Evolutionary conservation across 805 yeast genomes (phyloP), one percentile per base, ranked within the genome.

Genomic region (Zygosaccharomyces bisporus): DNA sequence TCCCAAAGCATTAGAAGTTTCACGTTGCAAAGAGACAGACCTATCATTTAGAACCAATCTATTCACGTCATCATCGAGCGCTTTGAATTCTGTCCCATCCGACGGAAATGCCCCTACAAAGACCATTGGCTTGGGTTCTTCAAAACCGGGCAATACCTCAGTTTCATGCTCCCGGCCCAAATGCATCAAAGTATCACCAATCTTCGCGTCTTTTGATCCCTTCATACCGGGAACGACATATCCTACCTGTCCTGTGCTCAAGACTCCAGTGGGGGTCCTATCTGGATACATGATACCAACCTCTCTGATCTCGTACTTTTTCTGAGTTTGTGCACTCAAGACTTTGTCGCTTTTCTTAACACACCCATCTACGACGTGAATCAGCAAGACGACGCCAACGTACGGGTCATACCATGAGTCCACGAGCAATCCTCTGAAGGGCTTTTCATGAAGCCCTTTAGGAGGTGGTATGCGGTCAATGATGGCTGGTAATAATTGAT

Each of bases 51-150:
- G 70, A 4, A 91, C 95, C 51, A 91, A 71, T 57, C 88, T 89
- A 55, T 83, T 86, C 65, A 91, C 80, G 61, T 89, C 83, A 56
- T 93, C 98, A 58, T 93, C 95, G 71, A 91, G 74, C 20, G 77
- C 83, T 49, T 86, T 85, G 63, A 91, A 91, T 56, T 91, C 96
- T 0, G 83, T 76, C 4, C 96, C 96, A 57, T 91, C 96, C 0
- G 96, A 93, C 0, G 99, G 98, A 56, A 88, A 91, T 0, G 98
- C 99, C 10, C 98, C 98, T 39, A 91, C 95, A 63, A 91, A 93
- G 6, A 91, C 98, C 98, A 93, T 93, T 1, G 98, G 96, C 64
- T 93, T 90, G 1, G 95, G 90, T 56, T 88, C 96, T 65, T 90
- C 97, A 63, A 91, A 93, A 1, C 98, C 98, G 1, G 95, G 96